Base-by-base conservation (phyloP, 2,329 filamentous ascomycete genomes). In the Neurospora crassa region DNA sequence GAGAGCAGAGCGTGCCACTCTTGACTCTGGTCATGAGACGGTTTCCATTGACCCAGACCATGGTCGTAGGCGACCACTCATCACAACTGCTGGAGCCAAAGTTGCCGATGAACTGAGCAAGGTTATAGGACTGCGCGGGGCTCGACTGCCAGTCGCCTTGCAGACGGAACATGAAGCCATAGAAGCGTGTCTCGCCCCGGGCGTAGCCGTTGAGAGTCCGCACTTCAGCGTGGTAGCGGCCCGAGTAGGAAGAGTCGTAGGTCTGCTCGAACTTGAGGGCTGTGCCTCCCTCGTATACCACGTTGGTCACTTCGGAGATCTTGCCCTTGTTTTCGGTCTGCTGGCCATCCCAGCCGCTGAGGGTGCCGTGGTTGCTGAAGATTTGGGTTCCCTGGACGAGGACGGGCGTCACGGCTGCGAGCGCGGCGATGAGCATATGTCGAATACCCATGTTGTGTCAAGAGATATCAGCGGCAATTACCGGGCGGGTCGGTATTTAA, bases 131-230 rank as follows among this genome's bases (percentile, higher is more conserved):
- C 76, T 85, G 83, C 1, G 77, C 76, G 16, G 78, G 78, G n/a
- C 76, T 74, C 75, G 84, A 84, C 73, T 86, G 76, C 84, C 84
- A 86, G 71, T 78, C 70, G 0, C 82, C 75, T 37, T 81, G 79
- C 8, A 87, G 81, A n/a, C 83, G 82, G 78, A 87, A 86, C 0
- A 79, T 78, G 76, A 86, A 87, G 43, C 84, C 83, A 78, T 86
- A 86, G 78, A 82, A 85, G 34, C 81, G 81, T 24, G 78, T 78
- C 70, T 86, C 81, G 67, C 82, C 83, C 70, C 79, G 81, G 72
- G 79, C 77, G 78, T 86, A 86, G 20, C 80, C 84, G 72, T 82
- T 76, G 74, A 81, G 77, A 73, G 82, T 80, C 71, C 80, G 78
- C 14, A 82, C 82, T 76, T 86, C 84, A 45, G 84, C 83, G 78